These are phyloP conservation scores for Aspergillus arachidicola DNA, from an alignment of 2,329 filamentous ascomycete species.

Conservation along the genomic window DNA sequence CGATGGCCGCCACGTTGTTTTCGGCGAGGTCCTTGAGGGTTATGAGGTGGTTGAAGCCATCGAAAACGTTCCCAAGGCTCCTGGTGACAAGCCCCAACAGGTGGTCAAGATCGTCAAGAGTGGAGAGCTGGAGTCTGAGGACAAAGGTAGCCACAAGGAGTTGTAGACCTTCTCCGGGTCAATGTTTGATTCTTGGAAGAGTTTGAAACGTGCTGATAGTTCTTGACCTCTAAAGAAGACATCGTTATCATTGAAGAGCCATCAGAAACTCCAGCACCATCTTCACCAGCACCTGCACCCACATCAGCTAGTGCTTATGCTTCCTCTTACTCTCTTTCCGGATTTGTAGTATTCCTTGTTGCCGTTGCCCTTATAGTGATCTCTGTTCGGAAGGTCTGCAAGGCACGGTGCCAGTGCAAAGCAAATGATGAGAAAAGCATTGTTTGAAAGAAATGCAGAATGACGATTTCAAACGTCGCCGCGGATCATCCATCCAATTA, in stretches of 20 bases:
- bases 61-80: constrained; percentile 62
- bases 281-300: constrained; percentile 7
- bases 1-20: constrained; percentile 67
- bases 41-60: constrained; percentile 65
- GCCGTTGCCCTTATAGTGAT: constrained; percentile 23
- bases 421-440: constrained; percentile 20
- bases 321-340: constrained; percentile 15
- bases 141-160: constrained; percentile 69
- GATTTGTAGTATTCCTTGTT: constrained; percentile 22
- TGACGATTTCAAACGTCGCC: neutral
- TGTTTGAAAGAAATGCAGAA: constrained; percentile 11
- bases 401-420: constrained; percentile 10
- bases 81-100: constrained; percentile 59
- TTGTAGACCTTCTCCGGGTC: constrained; percentile 52
- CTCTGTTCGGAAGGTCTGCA: constrained; percentile 15
- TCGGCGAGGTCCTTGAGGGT: constrained; percentile 69
- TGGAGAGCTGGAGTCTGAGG: constrained; percentile 59
- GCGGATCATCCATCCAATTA: neutral
- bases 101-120: constrained; percentile 67
- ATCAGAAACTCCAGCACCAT: constrained; percentile 12
- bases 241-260: constrained; percentile 12
- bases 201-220: constrained; percentile 37
- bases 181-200: constrained; percentile 27
- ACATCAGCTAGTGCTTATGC: neutral
- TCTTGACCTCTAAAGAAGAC: constrained; percentile 26